Evolutionary conservation across 108 stramenopile genomes (phyloP), one percentile per base, ranked within the genome.

Genomic region (Skeletonema tropicum): DNA sequence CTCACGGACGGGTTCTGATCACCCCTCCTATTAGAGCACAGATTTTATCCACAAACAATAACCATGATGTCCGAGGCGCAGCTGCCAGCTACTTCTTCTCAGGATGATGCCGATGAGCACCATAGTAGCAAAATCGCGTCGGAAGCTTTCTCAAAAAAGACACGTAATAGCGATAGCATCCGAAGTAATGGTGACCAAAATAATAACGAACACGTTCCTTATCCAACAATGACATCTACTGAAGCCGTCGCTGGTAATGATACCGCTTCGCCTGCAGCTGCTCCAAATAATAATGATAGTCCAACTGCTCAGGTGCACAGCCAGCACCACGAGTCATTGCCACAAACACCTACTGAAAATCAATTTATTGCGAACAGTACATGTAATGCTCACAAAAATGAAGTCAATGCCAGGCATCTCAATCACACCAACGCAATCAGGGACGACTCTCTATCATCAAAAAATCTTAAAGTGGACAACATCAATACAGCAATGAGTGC

Each of bases 41-140:
- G n/a, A n/a, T n/a, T n/a, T n/a, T n/a, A n/a, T n/a, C n/a, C 26
- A 29, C 2, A 29, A 29, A 29, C 26, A 29, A 29, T 29, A 55
- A 10, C 21, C 21, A 55, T 55, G 52, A 55, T 55, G 52, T 25
- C 52, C 52, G 52, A 55, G 23, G 52, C 19, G 52, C 52, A 49
- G 19, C 17, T 49, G 6, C 23, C 52, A 55, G 21, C 19, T 55
- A n/a, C 5, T 9, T 19, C 52, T n/a, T 8, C 7, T 2, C 7
- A 32, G 32, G 21, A 52, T 55, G 52, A 25, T 55, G 52, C 19
- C 2, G 52, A 45, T 15, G 3, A 15, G 5, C 15, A 45, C 5
- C 15, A 45, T n/a, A n/a, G n/a, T 3, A 45, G 42, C 42, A 45
- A n/a, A 0, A n/a, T 3, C 11, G 3, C 11, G 3, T 45, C 15